These are phyloP conservation scores for Apostasia shenzhenica DNA, from an alignment of 106 monocot species.

Conservation along the genomic window DNA sequence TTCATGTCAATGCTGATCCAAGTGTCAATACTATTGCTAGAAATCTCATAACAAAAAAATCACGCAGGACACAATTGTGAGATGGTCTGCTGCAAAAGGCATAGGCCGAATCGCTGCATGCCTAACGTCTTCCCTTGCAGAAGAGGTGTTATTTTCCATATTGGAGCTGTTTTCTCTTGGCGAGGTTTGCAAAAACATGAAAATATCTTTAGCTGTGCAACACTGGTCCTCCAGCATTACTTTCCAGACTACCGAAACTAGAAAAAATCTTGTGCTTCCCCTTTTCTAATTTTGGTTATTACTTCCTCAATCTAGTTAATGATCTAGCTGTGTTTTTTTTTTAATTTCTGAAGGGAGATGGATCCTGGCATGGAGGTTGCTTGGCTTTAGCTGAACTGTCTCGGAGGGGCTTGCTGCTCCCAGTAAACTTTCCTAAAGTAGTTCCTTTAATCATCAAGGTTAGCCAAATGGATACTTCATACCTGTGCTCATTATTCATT, in stretches of 20 bases:
- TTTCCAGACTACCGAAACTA: too few relatives aligned
- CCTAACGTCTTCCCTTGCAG: constrained; percentile 65
- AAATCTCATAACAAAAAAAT: constrained; percentile 12
- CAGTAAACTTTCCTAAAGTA: constrained; percentile 75
- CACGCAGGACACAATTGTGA: constrained; percentile 81
- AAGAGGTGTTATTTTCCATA: constrained; percentile 81
- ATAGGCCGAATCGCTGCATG: constrained; percentile 83
- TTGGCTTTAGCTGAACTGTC: constrained; percentile 94
- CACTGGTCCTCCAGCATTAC: neutral
- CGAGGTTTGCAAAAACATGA: constrained; percentile 48
- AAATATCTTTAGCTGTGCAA: neutral
- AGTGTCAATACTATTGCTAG: neutral
- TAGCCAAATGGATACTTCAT: neutral
- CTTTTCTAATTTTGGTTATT: neutral
- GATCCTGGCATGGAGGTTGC: constrained; percentile 99
- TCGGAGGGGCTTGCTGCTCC: constrained; percentile 89
- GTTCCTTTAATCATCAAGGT: constrained; percentile 86
- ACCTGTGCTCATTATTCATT: too few relatives aligned
- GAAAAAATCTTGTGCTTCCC: neutral
- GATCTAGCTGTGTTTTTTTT: constrained; percentile 4
- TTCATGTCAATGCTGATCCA: too few relatives aligned
- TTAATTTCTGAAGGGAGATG: constrained; percentile 82
- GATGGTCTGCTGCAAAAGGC: constrained; percentile 99
- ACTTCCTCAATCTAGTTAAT: neutral
- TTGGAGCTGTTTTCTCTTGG: constrained; percentile 83